These are phyloP conservation scores for Climacium dendroides DNA, from an alignment of 225 moss, liverwort and hornwort genomes.

Conservation along the genomic window DNA sequence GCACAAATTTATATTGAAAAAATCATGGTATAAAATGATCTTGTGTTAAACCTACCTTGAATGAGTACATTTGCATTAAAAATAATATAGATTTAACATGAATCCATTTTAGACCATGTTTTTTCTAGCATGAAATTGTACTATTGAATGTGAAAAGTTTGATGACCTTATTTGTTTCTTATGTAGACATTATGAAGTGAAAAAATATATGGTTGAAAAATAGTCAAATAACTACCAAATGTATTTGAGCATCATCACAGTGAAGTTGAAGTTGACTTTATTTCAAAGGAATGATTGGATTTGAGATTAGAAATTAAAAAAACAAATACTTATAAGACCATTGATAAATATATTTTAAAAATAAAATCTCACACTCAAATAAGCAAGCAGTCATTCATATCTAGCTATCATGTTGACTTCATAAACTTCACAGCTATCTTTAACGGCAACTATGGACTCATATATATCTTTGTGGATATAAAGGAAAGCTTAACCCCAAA, in stretches of 20 bases:
- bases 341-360: too few relatives aligned
- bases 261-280: background rate
- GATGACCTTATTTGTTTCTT: background rate
- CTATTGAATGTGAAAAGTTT: background rate
- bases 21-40: background rate
- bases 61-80: background rate
- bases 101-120: background rate
- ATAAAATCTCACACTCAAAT: too few relatives aligned
- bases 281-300: background rate
- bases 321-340: background rate
- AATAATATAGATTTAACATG: background rate
- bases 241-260: background rate
- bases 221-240: background rate
- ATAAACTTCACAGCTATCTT: too few relatives aligned
- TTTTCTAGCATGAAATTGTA: background rate
- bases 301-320: background rate
- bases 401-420: too few relatives aligned
- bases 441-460: too few relatives aligned
- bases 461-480: too few relatives aligned
- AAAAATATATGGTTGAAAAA: background rate
- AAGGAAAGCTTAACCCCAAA: too few relatives aligned
- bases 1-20: background rate
- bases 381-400: too few relatives aligned
- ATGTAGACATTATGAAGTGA: background rate
- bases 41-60: background rate